phyloP scores from a whole-genome alignment of 2,329 filamentous ascomycete genomes.

The Nannizziopsis barbatae region DNA sequence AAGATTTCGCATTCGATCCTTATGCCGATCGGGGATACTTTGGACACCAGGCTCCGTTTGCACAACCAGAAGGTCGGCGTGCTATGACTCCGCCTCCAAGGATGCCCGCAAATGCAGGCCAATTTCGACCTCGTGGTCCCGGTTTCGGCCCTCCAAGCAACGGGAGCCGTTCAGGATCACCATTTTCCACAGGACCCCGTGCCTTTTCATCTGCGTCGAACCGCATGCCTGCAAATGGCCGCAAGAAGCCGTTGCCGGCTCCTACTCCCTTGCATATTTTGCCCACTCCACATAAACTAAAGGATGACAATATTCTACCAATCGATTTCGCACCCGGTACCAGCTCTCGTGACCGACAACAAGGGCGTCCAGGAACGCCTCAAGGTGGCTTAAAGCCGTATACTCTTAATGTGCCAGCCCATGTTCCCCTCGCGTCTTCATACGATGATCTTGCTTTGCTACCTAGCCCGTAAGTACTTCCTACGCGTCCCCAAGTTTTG shows the following conservation, averaged over 20 bases:
- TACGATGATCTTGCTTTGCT: constrained; percentile 79
- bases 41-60: constrained; percentile 49
- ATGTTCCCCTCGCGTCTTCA: constrained; percentile 67
- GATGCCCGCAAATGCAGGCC: constrained; percentile 45
- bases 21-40: constrained; percentile 23
- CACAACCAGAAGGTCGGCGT: constrained; percentile 72
- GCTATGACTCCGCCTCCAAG: constrained; percentile 91
- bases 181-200: constrained; percentile 35
- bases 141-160: constrained; percentile 22
- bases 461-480: constrained; percentile 71
- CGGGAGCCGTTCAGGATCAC: constrained; percentile 16
- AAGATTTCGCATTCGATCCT: constrained; percentile 49
- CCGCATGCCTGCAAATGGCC: constrained; percentile 34
- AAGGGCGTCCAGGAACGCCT: constrained; percentile 55
- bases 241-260: constrained; percentile 56
- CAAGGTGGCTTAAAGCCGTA: constrained; percentile 54
- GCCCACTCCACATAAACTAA: constrained; percentile 75
- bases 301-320: constrained; percentile 64
- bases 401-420: constrained; percentile 58
- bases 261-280: constrained; percentile 63
- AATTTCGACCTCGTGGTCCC: constrained; percentile 21
- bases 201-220: constrained; percentile 55
- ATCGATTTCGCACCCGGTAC: constrained; percentile 80
- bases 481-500: not conserved
- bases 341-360: constrained; percentile 53